Evolutionary conservation across 345 rosid species (phyloP).

Genomic region (Arabis hirsuta): DNA sequence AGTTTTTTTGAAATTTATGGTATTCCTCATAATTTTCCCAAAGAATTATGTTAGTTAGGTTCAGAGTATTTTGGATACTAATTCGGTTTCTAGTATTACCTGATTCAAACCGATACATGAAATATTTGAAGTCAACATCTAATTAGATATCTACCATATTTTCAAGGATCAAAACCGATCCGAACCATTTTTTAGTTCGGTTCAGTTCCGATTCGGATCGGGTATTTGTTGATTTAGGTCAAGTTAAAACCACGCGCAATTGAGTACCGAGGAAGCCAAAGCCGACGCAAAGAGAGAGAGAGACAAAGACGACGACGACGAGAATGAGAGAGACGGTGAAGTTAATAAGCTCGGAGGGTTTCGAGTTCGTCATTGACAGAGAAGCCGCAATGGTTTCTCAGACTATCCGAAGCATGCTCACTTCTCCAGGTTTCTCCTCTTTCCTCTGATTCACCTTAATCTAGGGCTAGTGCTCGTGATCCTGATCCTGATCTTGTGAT

Average conservation of each 20-base stretch:
- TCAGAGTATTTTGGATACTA: too few relatives aligned
- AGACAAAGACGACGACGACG: constrained; percentile 7
- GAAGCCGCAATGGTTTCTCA: constrained; percentile 94
- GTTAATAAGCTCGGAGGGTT: constrained; percentile 81
- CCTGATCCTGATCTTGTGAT: constrained; percentile 14
- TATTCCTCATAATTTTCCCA: too few relatives aligned
- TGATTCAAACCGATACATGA: too few relatives aligned
- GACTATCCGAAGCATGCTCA: constrained; percentile 89
- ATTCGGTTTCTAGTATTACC: too few relatives aligned
- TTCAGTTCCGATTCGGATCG: too few relatives aligned
- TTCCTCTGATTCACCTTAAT: background rate
- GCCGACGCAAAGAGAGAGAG: background rate
- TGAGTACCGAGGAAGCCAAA: constrained; percentile 20
- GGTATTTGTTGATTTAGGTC: too few relatives aligned
- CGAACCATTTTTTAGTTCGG: too few relatives aligned
- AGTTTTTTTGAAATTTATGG: too few relatives aligned
- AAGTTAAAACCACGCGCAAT: background rate
- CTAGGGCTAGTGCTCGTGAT: constrained; percentile 1
- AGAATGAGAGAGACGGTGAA: constrained; percentile 70
- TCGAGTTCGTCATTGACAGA: constrained; percentile 75
- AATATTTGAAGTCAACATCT: too few relatives aligned
- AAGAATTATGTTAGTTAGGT: too few relatives aligned
- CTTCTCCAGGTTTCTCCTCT: constrained; percentile 67
- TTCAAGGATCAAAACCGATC: too few relatives aligned
- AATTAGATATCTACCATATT: too few relatives aligned